Evolutionary conservation across 2,329 filamentous ascomycete species (phyloP).

Genomic region (Mollisiaceae sp.): DNA sequence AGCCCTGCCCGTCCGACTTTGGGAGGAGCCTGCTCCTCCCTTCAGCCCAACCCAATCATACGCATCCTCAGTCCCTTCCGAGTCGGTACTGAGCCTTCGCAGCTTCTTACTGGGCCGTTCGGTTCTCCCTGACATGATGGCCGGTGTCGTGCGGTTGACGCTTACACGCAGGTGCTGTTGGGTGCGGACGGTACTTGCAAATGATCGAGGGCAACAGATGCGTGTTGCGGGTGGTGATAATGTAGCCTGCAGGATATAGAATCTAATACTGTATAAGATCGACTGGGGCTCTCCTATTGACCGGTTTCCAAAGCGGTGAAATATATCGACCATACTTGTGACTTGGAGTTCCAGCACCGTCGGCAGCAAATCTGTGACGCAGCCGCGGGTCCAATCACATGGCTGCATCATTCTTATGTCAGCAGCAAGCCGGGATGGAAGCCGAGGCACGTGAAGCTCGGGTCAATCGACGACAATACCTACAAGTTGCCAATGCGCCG

Average conservation of each 20-base stretch:
- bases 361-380: not conserved
- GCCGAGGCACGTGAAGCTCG: slow-evolving; percentile 29
- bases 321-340: not conserved
- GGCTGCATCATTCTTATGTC: slow-evolving; percentile 23
- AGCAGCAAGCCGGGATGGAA: slow-evolving; percentile 20
- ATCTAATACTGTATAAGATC: not conserved
- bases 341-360: not conserved
- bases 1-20: slow-evolving; percentile 25
- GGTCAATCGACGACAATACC: not conserved
- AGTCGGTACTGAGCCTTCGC: slow-evolving; percentile 40
- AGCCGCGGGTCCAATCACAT: not conserved
- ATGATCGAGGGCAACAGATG: not conserved
- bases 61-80: slow-evolving; percentile 37
- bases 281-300: not conserved
- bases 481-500: slow-evolving; percentile 13
- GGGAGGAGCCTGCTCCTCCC: slow-evolving; percentile 19
- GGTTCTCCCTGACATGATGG: slow-evolving; percentile 34
- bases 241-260: not conserved
- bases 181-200: not conserved
- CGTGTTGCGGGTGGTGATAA: not conserved
- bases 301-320: not conserved
- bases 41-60: slow-evolving; percentile 33
- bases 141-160: slow-evolving; percentile 14
- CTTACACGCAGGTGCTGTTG: slow-evolving; percentile 15
- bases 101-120: slow-evolving; percentile 38